Conservation (phyloP, 169 alveolate species). For the Pseudocohnilembus persalinus region DNA sequence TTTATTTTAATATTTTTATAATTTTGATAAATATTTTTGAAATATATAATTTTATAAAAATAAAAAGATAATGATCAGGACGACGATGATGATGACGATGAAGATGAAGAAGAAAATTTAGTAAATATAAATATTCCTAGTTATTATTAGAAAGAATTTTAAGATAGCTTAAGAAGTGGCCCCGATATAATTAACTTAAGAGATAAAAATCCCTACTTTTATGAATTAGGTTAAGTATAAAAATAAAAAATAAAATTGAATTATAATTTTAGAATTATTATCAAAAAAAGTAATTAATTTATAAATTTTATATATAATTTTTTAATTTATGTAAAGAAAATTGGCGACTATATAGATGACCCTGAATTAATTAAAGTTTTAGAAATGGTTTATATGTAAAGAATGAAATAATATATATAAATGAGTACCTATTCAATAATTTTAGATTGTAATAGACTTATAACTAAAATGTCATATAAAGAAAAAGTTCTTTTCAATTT, state of each 20-base stretch:
- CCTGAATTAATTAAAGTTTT: neutral
- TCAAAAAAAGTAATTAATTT: too few relatives aligned
- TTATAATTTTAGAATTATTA: too few relatives aligned
- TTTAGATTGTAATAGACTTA: too few relatives aligned
- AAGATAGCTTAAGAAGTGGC: neutral
- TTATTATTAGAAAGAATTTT: too few relatives aligned
- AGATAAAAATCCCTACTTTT: neutral
- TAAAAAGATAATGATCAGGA: neutral
- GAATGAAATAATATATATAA: neutral
- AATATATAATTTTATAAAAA: too few relatives aligned
- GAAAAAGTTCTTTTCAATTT: too few relatives aligned
- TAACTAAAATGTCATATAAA: too few relatives aligned
- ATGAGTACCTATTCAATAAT: neutral
- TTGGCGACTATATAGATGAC: neutral
- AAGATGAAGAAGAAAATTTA: neutral
- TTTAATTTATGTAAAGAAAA: neutral
- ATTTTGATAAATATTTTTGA: too few relatives aligned
- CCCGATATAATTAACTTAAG: neutral
- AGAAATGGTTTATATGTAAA: neutral
- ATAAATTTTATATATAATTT: too few relatives aligned
- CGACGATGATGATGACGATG: neutral
- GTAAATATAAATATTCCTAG: neutral
- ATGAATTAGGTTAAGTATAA: neutral
- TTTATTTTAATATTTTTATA: too few relatives aligned
- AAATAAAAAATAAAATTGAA: neutral